Base-by-base conservation (phyloP, 345 rosid genomes). In the Eucalyptus curtisii region DNA sequence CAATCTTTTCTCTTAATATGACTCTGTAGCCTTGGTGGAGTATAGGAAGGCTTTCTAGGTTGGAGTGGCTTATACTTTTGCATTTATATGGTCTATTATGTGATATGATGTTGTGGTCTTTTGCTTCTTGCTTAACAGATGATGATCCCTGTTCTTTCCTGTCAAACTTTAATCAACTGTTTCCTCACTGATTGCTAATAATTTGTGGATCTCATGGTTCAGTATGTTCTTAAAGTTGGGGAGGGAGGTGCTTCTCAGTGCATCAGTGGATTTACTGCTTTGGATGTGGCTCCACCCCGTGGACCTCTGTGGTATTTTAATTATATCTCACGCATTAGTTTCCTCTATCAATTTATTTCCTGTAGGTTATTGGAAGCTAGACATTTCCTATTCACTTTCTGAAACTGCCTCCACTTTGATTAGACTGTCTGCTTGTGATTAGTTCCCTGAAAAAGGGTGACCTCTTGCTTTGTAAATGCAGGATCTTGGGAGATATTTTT, bases 401-500 rank as follows among this genome's bases (percentile, higher is more conserved):
- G 55, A 85, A 27, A 48, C 86, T 14, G n/a, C 33, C 37, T 45
- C 22, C 50, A 85, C 55, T 45, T 49, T 57, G 66, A 33, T 53
- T 22, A 42, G 48, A 55, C 33, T 42, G 12, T 31, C 47, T 37
- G 30, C 25, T 86, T 10, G 66, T 31, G 47, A 48, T 61, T 52
- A 14, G 85, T 84, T 57, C n/a, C 13, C 86, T 53, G 79, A 53
- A 19, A 31, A 24, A 13, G 64, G 24, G 55, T 30, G 40, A 30
- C 87, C 42, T 25, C 40, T 30, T 27, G 87, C 27, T 86, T 90
- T n/a, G 45, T 4, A 66, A 87, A 81, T 92, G 90, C 95, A 96
- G 99, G 99, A 97, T 97, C 86, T 68, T 96, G 93, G 99, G 99
- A 71, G 97, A 97, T 92, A 92, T 96, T 80, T 96, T 97, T 93